Percentiles rank a stretch among this genome's conserved stretches.
These are phyloP conservation scores for Dioscorea alata DNA, from an alignment of 106 monocot genomes.

Conservation along the genomic window DNA sequence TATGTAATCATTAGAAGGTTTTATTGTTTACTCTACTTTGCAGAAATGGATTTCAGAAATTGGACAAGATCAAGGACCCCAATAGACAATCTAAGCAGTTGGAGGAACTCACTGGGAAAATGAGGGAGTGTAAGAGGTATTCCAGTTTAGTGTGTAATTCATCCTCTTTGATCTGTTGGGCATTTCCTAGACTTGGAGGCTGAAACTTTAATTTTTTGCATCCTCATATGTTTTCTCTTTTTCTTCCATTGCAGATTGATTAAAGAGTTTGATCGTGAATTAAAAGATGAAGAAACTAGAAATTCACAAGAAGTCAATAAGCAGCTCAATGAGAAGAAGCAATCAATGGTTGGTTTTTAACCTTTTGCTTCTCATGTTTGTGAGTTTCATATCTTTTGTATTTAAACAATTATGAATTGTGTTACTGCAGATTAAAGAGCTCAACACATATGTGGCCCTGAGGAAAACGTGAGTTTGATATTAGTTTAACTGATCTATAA, in stretches of 20 bases:
- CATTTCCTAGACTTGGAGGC: too few species aligned
- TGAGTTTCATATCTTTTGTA: neutral
- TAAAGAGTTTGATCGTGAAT: slow-evolving; percentile 92
- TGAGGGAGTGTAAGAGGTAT: slow-evolving; percentile 81
- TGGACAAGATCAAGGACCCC: slow-evolving; percentile 77
- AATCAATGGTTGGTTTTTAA: slow-evolving; percentile 68
- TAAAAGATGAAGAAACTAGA: slow-evolving; percentile 81
- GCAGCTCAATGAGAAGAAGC: slow-evolving; percentile 89
- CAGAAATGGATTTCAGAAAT: slow-evolving; percentile 86
- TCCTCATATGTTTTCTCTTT: too few species aligned
- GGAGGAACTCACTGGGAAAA: slow-evolving; percentile 78
- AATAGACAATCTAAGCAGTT: slow-evolving; percentile 65
- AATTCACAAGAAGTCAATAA: slow-evolving; percentile 65
- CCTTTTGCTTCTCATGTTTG: neutral
- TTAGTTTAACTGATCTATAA: too few species aligned
- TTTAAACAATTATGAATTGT: slow-evolving; percentile 2
- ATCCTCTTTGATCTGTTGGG: too few species aligned
- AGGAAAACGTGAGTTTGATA: slow-evolving; percentile 83
- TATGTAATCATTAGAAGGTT: neutral
- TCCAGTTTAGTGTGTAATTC: neutral
- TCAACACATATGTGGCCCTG: slow-evolving; percentile 90
- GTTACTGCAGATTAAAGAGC: slow-evolving; percentile 84
- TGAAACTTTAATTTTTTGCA: too few species aligned
- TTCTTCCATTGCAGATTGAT: slow-evolving; percentile 51
- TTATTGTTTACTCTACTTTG: neutral